Evolutionary conservation across 805 yeast genomes (phyloP).

Genomic region (Nakazawaea laoshanensis): DNA sequence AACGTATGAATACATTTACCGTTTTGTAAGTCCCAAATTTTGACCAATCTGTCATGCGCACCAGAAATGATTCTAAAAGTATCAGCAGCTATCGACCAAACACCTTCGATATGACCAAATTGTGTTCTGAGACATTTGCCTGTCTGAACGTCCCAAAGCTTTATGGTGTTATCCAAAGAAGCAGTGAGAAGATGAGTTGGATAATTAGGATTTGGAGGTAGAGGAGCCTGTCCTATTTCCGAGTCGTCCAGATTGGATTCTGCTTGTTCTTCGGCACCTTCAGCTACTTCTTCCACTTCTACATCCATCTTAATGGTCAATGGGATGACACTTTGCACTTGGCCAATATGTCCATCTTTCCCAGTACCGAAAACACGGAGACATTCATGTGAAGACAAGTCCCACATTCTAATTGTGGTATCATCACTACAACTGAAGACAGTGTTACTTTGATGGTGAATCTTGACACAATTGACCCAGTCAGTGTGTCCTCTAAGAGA

Average conservation of each 20-base stretch:
- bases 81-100: conserved; percentile 95
- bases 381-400: conserved; percentile 71
- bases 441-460: conserved; percentile 71
- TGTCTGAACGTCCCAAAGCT: conserved; percentile 81
- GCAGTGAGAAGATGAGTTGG: conserved; percentile 86
- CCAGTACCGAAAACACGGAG: conserved; percentile 59
- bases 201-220: conserved; percentile 24
- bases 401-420: conserved; percentile 93
- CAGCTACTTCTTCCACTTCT: conserved; percentile 39
- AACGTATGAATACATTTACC: conserved; percentile 94
- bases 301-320: conserved; percentile 66
- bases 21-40: conserved; percentile 92
- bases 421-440: conserved; percentile 89
- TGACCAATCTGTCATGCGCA: conserved; percentile 83
- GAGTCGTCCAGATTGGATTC: conserved; percentile 10
- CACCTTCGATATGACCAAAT: conserved; percentile 97
- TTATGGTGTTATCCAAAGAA: conserved; percentile 87
- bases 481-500: conserved; percentile 90
- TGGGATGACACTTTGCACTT: conserved; percentile 88
- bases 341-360: conserved; percentile 79
- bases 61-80: conserved; percentile 92
- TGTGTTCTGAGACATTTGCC: conserved; percentile 90
- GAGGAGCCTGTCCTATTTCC: conserved; percentile 8
- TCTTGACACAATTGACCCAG: conserved; percentile 85
- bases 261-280: conserved; percentile 31